Evolutionary conservation across 2,329 filamentous ascomycete genomes (phyloP).

Genomic region (Westerdykella aurantiaca): DNA sequence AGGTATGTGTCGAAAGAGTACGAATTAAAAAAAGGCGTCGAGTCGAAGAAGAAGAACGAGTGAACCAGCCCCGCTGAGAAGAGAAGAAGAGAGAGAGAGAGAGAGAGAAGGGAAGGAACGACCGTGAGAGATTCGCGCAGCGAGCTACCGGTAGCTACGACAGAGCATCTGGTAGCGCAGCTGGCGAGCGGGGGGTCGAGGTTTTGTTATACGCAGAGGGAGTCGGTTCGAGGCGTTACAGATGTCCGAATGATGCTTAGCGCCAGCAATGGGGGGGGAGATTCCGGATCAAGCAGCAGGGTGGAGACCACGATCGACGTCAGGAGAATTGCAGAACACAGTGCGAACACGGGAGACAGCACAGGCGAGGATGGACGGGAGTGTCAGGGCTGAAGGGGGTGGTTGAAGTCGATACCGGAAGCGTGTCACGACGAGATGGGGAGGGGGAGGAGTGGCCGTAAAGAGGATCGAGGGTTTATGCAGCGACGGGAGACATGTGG

Average conservation of each 20-base stretch:
- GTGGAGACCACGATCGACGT: not conserved
- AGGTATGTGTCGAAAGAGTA: conserved; percentile 7
- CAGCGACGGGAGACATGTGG: conserved; percentile 11
- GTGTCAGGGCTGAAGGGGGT: conserved; percentile 20
- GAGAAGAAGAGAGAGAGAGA: conserved; percentile 9
- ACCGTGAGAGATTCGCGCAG: conserved; percentile 22
- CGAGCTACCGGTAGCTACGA: conserved; percentile 37
- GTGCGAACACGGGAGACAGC: conserved; percentile 18
- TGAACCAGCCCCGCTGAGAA: conserved; percentile 21
- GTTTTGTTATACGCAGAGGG: conserved; percentile 29
- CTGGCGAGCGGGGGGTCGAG: conserved; percentile 10
- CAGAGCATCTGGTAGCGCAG: conserved; percentile 24
- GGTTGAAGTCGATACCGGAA: conserved; percentile 28
- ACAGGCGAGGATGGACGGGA: conserved; percentile 17
- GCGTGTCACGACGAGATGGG: conserved; percentile 29
- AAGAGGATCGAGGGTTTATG: conserved; percentile 32
- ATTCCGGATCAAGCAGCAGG: not conserved
- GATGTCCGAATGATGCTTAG: not conserved
- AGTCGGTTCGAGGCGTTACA: conserved; percentile 16
- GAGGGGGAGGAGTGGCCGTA: conserved; percentile 25
- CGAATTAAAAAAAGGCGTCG: conserved; percentile 11
- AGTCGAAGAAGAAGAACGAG: conserved; percentile 12
- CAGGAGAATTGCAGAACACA: conserved; percentile 19
- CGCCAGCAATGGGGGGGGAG: not conserved
- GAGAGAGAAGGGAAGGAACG: conserved; percentile 11